phyloP scores from a whole-genome alignment of 257 asterid species.

The Linaria vulgaris region DNA sequence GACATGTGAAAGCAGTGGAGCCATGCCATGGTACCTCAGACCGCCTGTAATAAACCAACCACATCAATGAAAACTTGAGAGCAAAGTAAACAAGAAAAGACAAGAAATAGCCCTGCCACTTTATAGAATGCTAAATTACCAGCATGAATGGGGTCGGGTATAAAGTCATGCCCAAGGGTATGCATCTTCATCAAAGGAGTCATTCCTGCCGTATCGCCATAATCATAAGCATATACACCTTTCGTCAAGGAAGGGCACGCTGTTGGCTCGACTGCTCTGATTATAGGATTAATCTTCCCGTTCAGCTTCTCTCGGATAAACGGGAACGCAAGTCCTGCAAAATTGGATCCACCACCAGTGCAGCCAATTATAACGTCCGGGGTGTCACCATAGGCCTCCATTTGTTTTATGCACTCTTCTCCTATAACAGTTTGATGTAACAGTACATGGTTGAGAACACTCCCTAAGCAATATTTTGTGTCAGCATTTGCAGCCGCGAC shows the following conservation, averaged over 20 bases:
- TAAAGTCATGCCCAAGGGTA: constrained; percentile 91
- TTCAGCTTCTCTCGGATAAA: constrained; percentile 75
- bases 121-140: constrained; percentile 37
- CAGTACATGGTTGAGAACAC: constrained; percentile 90
- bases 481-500: constrained; percentile 59
- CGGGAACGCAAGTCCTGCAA: constrained; percentile 91
- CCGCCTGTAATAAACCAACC: constrained; percentile 53
- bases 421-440: constrained; percentile 90
- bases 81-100: background rate
- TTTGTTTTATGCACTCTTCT: constrained; percentile 89
- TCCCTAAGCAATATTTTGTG: constrained; percentile 85
- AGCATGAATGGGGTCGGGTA: constrained; percentile 92
- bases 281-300: constrained; percentile 69
- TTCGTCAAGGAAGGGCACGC: constrained; percentile 94
- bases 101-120: background rate
- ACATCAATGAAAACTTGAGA: background rate
- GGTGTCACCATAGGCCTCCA: constrained; percentile 82
- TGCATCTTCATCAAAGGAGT: constrained; percentile 99
- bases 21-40: constrained; percentile 93
- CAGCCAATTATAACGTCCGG: constrained; percentile 95
- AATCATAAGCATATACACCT: constrained; percentile 89
- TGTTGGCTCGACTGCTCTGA: constrained; percentile 86
- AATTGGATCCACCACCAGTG: constrained; percentile 92
- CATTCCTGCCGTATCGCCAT: constrained; percentile 93
- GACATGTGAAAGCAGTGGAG: constrained; percentile 87